Evolutionary conservation across 345 rosid species (phyloP).

Genomic region (Tarenaya hassleriana): DNA sequence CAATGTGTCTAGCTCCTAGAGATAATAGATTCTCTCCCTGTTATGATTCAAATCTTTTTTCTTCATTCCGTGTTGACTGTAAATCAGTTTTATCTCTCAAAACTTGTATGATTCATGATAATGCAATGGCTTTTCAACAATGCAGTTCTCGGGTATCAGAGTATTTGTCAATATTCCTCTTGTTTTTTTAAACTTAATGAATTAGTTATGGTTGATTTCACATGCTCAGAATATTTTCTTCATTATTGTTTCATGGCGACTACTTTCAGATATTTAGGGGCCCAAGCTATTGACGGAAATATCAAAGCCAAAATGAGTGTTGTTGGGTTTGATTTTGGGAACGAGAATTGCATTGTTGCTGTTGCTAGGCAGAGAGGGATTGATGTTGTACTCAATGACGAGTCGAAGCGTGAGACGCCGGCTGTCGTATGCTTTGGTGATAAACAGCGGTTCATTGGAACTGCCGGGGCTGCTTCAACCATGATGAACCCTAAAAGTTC

Average conservation of each 20-base stretch:
- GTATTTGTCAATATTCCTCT: too few relatives aligned
- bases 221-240: not conserved
- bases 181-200: too few relatives aligned
- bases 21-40: too few relatives aligned
- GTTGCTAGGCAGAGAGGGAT: slow-evolving; percentile 99
- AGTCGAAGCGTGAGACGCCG: slow-evolving; percentile 97
- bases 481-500: slow-evolving; percentile 94
- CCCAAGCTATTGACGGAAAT: not conserved
- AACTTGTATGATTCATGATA: not conserved
- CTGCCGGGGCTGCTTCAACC: slow-evolving; percentile 94
- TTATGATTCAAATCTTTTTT: too few relatives aligned
- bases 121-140: too few relatives aligned
- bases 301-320: slow-evolving; percentile 63
- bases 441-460: slow-evolving; percentile 90
- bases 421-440: slow-evolving; percentile 94
- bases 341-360: slow-evolving; percentile 92
- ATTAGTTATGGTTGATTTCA: too few relatives aligned
- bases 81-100: too few relatives aligned
- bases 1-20: too few relatives aligned
- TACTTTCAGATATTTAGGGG: not conserved
- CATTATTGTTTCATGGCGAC: not conserved
- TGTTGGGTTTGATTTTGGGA: slow-evolving; percentile 95
- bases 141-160: too few relatives aligned
- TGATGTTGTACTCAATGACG: slow-evolving; percentile 96
- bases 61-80: too few relatives aligned